phyloP scores from a whole-genome alignment of 2,329 filamentous ascomycete genomes.

The Fusarium liriodendri region DNA sequence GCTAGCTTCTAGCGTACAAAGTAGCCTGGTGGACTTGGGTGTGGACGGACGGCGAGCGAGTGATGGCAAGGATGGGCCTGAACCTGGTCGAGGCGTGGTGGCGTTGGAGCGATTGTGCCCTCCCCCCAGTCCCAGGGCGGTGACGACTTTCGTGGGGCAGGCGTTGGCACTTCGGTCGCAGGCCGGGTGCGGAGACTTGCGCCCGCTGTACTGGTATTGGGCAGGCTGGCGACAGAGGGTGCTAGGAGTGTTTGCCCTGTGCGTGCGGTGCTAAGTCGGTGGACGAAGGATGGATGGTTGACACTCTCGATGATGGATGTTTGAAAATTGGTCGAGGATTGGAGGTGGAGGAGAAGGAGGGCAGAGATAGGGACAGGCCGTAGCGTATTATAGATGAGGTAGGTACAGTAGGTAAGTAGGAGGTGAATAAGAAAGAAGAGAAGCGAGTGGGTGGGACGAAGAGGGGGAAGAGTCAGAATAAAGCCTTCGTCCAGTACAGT shows the following conservation, averaged over 20 bases:
- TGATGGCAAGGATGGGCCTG: slow-evolving; percentile 35
- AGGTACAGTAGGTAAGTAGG: background rate
- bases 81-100: slow-evolving; percentile 43
- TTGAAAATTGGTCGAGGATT: background rate
- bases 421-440: background rate
- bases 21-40: slow-evolving; percentile 30
- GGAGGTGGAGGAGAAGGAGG: background rate
- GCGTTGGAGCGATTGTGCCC: slow-evolving; percentile 36
- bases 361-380: background rate
- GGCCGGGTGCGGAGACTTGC: slow-evolving; percentile 37
- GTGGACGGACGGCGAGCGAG: slow-evolving; percentile 18
- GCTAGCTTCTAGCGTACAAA: slow-evolving; percentile 39
- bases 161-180: slow-evolving; percentile 36
- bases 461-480: background rate
- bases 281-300: background rate
- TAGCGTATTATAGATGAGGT: background rate
- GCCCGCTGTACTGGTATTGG: slow-evolving; percentile 31
- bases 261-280: slow-evolving; percentile 4
- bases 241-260: slow-evolving; percentile 19
- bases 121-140: slow-evolving; percentile 39
- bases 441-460: background rate
- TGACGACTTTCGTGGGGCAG: slow-evolving; percentile 46
- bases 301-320: slow-evolving; percentile 13
- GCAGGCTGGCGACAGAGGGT: background rate
- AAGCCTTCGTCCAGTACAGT: slow-evolving; percentile 2